Conservation (phyloP, 1,284 basidiomycete genomes). For the Fomitopsis schrenkii region DNA sequence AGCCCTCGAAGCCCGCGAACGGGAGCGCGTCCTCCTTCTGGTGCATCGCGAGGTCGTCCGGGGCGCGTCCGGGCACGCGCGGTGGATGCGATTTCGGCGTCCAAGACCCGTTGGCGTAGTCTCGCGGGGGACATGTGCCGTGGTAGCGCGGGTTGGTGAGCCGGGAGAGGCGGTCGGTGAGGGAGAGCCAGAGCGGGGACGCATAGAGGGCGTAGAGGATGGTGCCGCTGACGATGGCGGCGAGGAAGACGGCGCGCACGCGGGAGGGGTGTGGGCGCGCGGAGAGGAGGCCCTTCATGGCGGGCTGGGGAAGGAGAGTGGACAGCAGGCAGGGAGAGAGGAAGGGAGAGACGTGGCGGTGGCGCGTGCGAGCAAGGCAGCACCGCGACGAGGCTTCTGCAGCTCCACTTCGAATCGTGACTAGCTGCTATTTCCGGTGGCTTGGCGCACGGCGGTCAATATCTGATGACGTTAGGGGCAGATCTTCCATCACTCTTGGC, state of each 20-base stretch:
- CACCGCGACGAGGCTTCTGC: background rate
- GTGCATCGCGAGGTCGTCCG: conserved; percentile 11
- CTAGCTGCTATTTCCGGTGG: background rate
- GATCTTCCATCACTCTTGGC: background rate
- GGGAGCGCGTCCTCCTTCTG: conserved; percentile 35
- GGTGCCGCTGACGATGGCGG: conserved; percentile 12
- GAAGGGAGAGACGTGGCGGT: background rate
- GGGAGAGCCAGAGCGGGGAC: conserved; percentile 9
- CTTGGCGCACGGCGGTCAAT: background rate
- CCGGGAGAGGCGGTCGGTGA: conserved; percentile 7
- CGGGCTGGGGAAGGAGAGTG: background rate
- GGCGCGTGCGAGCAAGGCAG: background rate
- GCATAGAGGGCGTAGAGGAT: conserved; percentile 13
- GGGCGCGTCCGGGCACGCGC: conserved; percentile 21
- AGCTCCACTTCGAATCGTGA: background rate
- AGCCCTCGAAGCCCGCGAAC: conserved; percentile 54
- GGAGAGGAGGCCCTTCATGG: conserved; percentile 5
- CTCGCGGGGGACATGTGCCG: conserved; percentile 36
- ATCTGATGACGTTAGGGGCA: background rate
- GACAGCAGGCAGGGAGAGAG: background rate
- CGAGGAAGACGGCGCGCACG: conserved; percentile 7
- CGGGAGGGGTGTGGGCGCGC: background rate
- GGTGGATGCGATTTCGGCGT: conserved; percentile 14
- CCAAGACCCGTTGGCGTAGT: conserved; percentile 44
- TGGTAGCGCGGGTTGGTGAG: conserved; percentile 5